A percentile compares a stretch with the other conserved stretches of the same genome.
Evolutionary conservation across 2,329 filamentous ascomycete genomes (phyloP).

Genomic region (Talaromyces sp.): DNA sequence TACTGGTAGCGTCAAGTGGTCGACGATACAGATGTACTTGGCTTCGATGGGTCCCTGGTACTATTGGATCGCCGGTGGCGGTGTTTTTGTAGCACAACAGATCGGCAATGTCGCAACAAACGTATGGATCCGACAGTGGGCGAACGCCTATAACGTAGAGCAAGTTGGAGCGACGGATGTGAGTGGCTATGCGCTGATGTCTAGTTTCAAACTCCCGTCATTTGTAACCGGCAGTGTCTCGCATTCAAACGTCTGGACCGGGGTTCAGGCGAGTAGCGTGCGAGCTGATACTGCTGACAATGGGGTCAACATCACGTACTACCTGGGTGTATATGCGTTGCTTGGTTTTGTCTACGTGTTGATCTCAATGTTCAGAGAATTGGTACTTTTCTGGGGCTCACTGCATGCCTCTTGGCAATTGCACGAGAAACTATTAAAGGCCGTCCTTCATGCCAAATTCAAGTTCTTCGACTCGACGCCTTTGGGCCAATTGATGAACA

Average conservation of each 20-base stretch:
- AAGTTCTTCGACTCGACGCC: slow-evolving; percentile 97
- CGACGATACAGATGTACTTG: slow-evolving; percentile 81
- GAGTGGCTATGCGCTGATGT: slow-evolving; percentile 38
- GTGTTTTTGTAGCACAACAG: slow-evolving; percentile 78
- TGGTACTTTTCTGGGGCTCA: slow-evolving; percentile 88
- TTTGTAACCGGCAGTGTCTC: slow-evolving; percentile 35
- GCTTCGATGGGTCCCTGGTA: slow-evolving; percentile 91
- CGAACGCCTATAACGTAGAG: slow-evolving; percentile 71
- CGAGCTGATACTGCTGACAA: slow-evolving; percentile 20
- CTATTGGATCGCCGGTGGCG: slow-evolving; percentile 76
- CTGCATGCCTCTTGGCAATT: slow-evolving; percentile 80
- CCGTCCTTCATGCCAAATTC: slow-evolving; percentile 85
- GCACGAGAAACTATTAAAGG: slow-evolving; percentile 70
- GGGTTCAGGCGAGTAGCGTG: slow-evolving; percentile 26
- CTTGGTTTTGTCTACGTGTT: slow-evolving; percentile 73
- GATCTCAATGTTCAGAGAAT: slow-evolving; percentile 76
- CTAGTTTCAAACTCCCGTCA: slow-evolving; percentile 33
- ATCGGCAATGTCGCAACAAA: slow-evolving; percentile 81
- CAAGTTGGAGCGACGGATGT: slow-evolving; percentile 30
- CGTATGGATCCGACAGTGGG: slow-evolving; percentile 92
- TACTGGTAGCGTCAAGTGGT: slow-evolving; percentile 79
- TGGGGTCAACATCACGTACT: slow-evolving; percentile 75
- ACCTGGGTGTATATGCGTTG: slow-evolving; percentile 73
- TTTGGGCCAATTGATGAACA: slow-evolving; percentile 93
- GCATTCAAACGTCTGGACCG: slow-evolving; percentile 27